Percentiles rank a stretch among this genome's conserved stretches.
These are phyloP conservation scores for Symbiodinium natans DNA, from an alignment of 73 alveolate genomes.

Conservation along the genomic window DNA sequence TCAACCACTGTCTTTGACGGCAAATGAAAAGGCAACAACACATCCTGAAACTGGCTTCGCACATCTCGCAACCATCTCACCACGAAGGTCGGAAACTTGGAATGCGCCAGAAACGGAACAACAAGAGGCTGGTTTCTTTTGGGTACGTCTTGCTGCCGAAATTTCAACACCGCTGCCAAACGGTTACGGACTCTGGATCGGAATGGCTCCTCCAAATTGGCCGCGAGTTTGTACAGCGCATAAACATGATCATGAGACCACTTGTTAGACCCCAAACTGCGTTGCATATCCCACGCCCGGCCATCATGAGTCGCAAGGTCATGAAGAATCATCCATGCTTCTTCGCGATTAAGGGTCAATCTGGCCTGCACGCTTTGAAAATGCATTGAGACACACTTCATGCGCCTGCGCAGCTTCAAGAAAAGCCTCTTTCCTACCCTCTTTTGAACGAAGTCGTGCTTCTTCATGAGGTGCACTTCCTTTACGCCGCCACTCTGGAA, in stretches of 20 bases:
- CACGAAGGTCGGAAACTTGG: not conserved
- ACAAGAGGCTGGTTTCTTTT: not conserved
- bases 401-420: not conserved
- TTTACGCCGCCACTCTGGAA: too few species aligned
- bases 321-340: not conserved
- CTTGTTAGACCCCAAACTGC: not conserved
- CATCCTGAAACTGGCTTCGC: not conserved
- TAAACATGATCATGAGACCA: not conserved
- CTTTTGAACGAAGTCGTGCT: not conserved
- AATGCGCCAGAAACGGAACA: not conserved
- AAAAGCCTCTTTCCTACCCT: not conserved
- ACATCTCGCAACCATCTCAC: not conserved
- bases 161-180: not conserved
- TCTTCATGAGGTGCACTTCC: too few species aligned
- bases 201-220: not conserved
- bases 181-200: not conserved
- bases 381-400: not conserved
- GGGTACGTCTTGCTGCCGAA: not conserved
- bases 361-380: not conserved
- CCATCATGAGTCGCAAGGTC: not conserved
- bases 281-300: not conserved
- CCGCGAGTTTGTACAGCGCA: not conserved
- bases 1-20: not conserved
- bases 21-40: not conserved
- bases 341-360: not conserved